Evolutionary conservation across 2,329 filamentous ascomycete species (phyloP).

Genomic region (Boeremia exigua): DNA sequence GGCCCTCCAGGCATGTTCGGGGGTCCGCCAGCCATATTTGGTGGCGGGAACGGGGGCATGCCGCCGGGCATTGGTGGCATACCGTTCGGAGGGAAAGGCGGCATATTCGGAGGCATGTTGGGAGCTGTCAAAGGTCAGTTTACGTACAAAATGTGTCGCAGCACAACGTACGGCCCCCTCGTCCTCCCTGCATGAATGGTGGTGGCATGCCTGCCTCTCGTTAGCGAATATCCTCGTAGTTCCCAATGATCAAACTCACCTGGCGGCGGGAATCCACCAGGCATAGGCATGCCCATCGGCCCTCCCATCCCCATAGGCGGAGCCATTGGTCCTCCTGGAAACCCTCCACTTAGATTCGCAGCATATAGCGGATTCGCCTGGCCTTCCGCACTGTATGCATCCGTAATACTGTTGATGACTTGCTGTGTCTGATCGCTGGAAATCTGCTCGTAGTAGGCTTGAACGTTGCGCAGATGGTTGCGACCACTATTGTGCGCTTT

Average conservation of each 20-base stretch:
- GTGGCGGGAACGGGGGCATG: conserved; percentile 50
- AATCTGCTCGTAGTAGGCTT: conserved; percentile 99
- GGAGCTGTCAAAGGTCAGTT: conserved; percentile 19
- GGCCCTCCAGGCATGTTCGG: conserved; percentile 5
- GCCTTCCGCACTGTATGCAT: conserved; percentile 92
- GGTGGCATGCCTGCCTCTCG: conserved; percentile 40
- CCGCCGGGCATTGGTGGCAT: conserved; percentile 44
- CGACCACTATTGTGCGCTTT: conserved; percentile 97
- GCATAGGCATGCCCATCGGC: conserved; percentile 28
- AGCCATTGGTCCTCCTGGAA: conserved; percentile 38
- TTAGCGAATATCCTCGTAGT: conserved; percentile 15
- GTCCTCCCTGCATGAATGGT: conserved; percentile 48
- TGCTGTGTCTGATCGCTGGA: conserved; percentile 98
- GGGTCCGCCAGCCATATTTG: conserved; percentile 7
- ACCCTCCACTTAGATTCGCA: conserved; percentile 56
- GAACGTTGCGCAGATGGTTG: conserved; percentile 96
- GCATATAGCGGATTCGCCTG: conserved; percentile 85
- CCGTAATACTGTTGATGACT: conserved; percentile 97
- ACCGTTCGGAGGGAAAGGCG: conserved; percentile 40
- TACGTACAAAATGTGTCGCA: too few relatives aligned
- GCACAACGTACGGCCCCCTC: conserved; percentile 46
- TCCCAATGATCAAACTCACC: conserved; percentile 1
- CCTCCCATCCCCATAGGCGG: conserved; percentile 25
- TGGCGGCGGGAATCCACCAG: conserved; percentile 27
- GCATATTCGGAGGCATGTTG: conserved; percentile 42